Evolutionary conservation across 805 yeast species (phyloP), one percentile per base, ranked within the genome.

Genomic region (Hanseniaspora thailandica): DNA sequence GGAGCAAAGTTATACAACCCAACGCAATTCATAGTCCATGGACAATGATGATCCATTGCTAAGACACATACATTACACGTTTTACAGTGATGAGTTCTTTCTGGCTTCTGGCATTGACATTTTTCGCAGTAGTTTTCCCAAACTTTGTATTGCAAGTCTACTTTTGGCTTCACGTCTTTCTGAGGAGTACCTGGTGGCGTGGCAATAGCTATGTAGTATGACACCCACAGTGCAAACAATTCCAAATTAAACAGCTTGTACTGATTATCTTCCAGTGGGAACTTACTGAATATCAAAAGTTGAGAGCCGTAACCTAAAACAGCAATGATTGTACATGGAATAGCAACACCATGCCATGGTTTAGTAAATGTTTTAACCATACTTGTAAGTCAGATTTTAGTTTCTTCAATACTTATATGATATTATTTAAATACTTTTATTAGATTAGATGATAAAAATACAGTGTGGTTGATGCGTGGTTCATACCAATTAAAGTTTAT

Each of bases 1-100:
- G 86, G 89, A 0, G 95, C 86, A 64, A 78, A 71, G 62, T 89
- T 89, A 0, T 66, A 65, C 62, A 78, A 80, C 0, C 97, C 97
- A 20, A 89, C 90, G 63, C 96, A 89, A 63, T 86, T 89, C 65
- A 78, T 76, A 0, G 95, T 86, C 96, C 96, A 89, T 0, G 96
- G 96, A 56, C 83, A 82, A 68, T 88, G 96, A 64, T 88, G 97
- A 65, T 88, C 97, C 96, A 88, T 89, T 62, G 78, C 76, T 55
- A 88, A 64, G n/a, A 88, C 82, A 66, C 96, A 88, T 39, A 62
- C 64, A 12, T 76, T 71, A 62, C 94, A 86, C 0, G 78, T 75
- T 60, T 82, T 82, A 65, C 96, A 88, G 68, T 88, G 96, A 63
- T 88, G 96, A 4, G 86, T 62, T 56, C 96, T 68, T 61, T 82